Percentiles rank a stretch among this genome's conserved stretches.
phyloP scores from a whole-genome alignment of 225 moss, liverwort and hornwort genomes.

The Physcomitrium patens region DNA sequence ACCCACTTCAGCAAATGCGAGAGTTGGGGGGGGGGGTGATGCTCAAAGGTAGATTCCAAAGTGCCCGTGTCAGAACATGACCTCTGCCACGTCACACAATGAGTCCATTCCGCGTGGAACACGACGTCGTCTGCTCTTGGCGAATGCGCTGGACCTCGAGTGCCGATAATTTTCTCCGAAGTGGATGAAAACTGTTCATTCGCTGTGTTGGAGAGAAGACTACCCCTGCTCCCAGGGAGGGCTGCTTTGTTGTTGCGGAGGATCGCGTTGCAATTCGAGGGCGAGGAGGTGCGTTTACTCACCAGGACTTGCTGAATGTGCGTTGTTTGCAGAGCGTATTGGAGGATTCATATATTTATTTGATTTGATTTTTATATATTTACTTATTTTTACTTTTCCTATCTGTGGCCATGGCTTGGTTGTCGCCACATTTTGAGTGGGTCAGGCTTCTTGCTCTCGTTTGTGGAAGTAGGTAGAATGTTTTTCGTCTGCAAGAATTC shows the following conservation, averaged over 20 bases:
- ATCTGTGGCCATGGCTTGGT: neutral
- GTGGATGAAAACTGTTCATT: too few relatives aligned
- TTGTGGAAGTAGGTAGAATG: neutral
- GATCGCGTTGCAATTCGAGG: too few relatives aligned
- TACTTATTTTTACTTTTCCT: too few relatives aligned
- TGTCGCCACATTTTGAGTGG: conserved; percentile 9
- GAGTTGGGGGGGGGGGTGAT: too few relatives aligned
- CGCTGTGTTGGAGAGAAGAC: too few relatives aligned
- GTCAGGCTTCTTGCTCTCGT: neutral
- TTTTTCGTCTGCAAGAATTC: neutral
- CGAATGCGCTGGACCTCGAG: neutral
- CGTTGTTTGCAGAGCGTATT: neutral
- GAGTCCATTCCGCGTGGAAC: conserved; percentile 18
- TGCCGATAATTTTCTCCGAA: neutral
- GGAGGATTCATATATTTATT: neutral
- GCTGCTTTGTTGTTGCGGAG: too few relatives aligned
- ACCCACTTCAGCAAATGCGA: too few relatives aligned
- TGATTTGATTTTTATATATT: too few relatives aligned
- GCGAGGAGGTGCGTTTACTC: too few relatives aligned
- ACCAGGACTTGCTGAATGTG: neutral
- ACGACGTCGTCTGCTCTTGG: conserved; percentile 26
- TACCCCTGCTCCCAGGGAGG: neutral
- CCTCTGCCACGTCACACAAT: neutral
- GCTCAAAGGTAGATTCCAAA: too few relatives aligned
- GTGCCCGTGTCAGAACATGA: conserved; percentile 10